Percentiles rank a stretch among this genome's conserved stretches.
phyloP scores from a whole-genome alignment of 352 stramenopile genomes.

The Phytophthora pluvialis region DNA sequence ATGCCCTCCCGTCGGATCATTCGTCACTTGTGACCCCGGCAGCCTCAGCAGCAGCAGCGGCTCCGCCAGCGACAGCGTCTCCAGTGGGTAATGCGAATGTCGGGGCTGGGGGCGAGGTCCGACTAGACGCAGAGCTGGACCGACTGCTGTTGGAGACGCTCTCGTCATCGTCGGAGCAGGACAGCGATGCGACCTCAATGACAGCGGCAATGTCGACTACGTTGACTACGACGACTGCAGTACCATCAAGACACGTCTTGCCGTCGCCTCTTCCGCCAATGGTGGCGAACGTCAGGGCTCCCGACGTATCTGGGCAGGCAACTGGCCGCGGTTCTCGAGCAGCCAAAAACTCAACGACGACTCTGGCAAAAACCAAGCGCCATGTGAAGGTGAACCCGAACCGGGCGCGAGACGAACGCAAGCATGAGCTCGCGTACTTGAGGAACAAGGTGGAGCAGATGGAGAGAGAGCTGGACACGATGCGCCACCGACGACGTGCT shows the following conservation, averaged over 20 bases:
- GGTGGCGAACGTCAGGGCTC: slow-evolving; percentile 11
- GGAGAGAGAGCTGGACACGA: slow-evolving; percentile 34
- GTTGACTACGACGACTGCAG: not conserved
- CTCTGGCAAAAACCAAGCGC: slow-evolving; percentile 35
- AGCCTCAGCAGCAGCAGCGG: not conserved
- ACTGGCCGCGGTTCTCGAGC: slow-evolving; percentile 4
- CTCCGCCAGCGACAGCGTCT: not conserved
- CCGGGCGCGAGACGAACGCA: slow-evolving; percentile 39
- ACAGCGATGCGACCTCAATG: slow-evolving; percentile 8
- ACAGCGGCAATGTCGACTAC: not conserved
- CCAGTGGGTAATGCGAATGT: not conserved
- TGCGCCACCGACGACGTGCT: slow-evolving; percentile 19
- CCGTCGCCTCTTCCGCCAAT: slow-evolving; percentile 11
- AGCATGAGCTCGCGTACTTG: slow-evolving; percentile 42
- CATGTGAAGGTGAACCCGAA: slow-evolving; percentile 41
- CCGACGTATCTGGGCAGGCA: slow-evolving; percentile 3
- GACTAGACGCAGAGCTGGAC: slow-evolving; percentile 32
- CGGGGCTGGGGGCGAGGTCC: slow-evolving; percentile 6
- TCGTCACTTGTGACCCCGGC: not conserved
- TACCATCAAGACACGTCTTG: slow-evolving; percentile 3
- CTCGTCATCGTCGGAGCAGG: slow-evolving; percentile 28
- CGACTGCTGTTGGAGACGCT: slow-evolving; percentile 35
- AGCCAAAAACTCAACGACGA: slow-evolving; percentile 10
- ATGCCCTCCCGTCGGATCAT: slow-evolving; percentile 10
- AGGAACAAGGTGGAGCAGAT: slow-evolving; percentile 43